These are phyloP conservation scores for Tricholoma sp. DNA, from an alignment of 768 basidiomycete species.

Conservation along the genomic window DNA sequence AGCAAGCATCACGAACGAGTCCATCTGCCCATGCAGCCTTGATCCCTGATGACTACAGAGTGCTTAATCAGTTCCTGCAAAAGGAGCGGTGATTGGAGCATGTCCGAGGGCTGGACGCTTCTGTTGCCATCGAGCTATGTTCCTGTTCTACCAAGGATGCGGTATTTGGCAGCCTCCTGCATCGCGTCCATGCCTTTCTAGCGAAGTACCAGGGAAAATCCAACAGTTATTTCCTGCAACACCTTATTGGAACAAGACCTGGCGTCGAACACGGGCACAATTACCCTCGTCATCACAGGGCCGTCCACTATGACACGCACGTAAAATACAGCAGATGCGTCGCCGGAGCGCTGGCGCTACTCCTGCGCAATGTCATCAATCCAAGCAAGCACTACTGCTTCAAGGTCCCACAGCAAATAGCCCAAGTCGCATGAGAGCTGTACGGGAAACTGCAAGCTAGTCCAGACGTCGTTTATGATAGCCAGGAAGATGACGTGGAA, in stretches of 20 bases:
- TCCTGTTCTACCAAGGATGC: not conserved
- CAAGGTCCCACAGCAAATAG: not conserved
- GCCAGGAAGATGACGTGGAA: no score
- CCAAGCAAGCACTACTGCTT: not conserved
- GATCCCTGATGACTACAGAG: not conserved
- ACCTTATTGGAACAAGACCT: conserved; percentile 9
- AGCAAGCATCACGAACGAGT: not conserved
- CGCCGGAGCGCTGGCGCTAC: not conserved
- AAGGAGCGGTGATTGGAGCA: conserved; percentile 1
- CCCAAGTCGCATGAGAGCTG: not conserved
- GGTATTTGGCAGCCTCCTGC: not conserved
- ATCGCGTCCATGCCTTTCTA: not conserved
- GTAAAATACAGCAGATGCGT: not conserved
- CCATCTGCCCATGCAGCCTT: not conserved
- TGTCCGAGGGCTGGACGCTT: not conserved
- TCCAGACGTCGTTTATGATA: no score
- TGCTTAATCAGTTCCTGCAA: not conserved
- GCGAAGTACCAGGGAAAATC: not conserved
- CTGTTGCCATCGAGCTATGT: not conserved
- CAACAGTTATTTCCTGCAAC: conserved; percentile 5
- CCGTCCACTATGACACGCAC: conserved; percentile 5
- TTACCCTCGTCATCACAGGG: not conserved
- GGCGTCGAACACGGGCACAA: conserved; percentile 3
- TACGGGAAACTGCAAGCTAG: not conserved
- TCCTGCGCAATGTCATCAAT: not conserved